Evolutionary conservation across 116 monocot species (phyloP).

Genomic region (Dioscorea cayenensis): DNA sequence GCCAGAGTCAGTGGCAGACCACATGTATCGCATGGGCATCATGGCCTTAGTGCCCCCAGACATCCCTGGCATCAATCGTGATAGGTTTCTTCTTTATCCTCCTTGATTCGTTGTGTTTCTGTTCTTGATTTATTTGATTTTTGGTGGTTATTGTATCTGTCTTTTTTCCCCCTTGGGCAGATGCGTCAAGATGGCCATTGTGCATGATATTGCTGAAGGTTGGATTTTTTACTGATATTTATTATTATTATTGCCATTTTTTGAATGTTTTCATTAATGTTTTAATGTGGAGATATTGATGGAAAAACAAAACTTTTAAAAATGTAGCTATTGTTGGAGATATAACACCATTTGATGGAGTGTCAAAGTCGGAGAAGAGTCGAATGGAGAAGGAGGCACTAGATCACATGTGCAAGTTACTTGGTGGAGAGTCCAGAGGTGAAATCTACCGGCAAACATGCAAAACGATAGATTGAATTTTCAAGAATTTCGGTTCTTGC

Average conservation of each 20-base stretch:
- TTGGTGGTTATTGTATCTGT: not conserved
- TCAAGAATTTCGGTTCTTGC: not conserved
- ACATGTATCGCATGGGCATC: conserved; percentile 97
- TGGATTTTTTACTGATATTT: not conserved
- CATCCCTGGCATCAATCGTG: conserved; percentile 70
- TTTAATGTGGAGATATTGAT: not conserved
- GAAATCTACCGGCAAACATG: conserved; percentile 4
- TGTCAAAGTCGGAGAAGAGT: conserved; percentile 82
- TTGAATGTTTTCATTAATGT: not conserved
- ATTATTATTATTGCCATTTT: not conserved
- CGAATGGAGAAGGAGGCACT: conserved; percentile 82
- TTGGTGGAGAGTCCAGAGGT: conserved; percentile 83
- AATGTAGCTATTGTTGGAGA: conserved; percentile 87
- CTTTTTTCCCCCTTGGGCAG: conserved; percentile 14
- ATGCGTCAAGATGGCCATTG: conserved; percentile 91
- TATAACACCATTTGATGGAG: conserved; percentile 81
- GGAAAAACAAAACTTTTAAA: no score
- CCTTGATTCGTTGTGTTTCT: not conserved
- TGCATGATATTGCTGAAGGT: conserved; percentile 99
- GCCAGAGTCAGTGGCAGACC: conserved; percentile 93
- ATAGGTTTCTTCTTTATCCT: conserved; percentile 33
- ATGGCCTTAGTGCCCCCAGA: conserved; percentile 80
- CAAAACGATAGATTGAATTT: no score
- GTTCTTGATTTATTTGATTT: not conserved
- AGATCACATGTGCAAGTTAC: conserved; percentile 78